Conservation (phyloP, 1,284 basidiomycete genomes). For the Ganoderma lingzhi region DNA sequence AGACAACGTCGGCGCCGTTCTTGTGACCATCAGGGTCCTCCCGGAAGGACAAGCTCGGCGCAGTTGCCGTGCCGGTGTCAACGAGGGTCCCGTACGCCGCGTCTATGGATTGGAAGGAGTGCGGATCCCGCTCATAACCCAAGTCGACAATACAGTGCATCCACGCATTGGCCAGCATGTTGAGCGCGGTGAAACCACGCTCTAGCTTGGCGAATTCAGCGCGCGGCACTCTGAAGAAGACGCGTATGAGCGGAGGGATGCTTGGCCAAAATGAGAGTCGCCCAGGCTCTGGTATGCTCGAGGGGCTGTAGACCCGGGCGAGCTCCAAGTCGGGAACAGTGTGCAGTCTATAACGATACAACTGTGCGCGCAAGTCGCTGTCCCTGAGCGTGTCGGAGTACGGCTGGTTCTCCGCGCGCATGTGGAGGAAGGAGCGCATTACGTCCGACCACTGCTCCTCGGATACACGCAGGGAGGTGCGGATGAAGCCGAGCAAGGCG, state of each 20-base stretch:
- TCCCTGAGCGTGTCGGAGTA: constrained; percentile 42
- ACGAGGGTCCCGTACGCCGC: constrained; percentile 43
- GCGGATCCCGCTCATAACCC: constrained; percentile 23
- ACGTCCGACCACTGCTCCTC: constrained; percentile 39
- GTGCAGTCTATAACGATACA: constrained; percentile 44
- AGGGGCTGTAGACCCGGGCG: neutral
- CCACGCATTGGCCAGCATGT: constrained; percentile 34
- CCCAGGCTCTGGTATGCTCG: constrained; percentile 16
- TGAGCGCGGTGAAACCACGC: neutral
- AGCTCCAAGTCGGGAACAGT: constrained; percentile 14
- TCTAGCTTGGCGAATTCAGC: constrained; percentile 14
- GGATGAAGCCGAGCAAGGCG: constrained; percentile 48
- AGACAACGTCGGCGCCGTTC: constrained; percentile 31
- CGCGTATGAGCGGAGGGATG: constrained; percentile 37
- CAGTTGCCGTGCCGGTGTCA: constrained; percentile 34
- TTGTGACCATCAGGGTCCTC: constrained; percentile 43
- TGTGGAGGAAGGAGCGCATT: constrained; percentile 41
- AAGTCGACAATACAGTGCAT: constrained; percentile 43
- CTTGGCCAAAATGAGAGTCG: constrained; percentile 40
- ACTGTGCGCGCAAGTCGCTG: constrained; percentile 46
- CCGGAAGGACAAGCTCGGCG: constrained; percentile 40
- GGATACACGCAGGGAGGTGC: constrained; percentile 40
- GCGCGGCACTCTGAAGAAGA: constrained; percentile 36
- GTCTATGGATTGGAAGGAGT: constrained; percentile 43
- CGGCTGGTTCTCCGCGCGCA: constrained; percentile 38